Evolutionary conservation across 2,329 filamentous ascomycete genomes (phyloP).

Genomic region (Juglanconis juglandina): DNA sequence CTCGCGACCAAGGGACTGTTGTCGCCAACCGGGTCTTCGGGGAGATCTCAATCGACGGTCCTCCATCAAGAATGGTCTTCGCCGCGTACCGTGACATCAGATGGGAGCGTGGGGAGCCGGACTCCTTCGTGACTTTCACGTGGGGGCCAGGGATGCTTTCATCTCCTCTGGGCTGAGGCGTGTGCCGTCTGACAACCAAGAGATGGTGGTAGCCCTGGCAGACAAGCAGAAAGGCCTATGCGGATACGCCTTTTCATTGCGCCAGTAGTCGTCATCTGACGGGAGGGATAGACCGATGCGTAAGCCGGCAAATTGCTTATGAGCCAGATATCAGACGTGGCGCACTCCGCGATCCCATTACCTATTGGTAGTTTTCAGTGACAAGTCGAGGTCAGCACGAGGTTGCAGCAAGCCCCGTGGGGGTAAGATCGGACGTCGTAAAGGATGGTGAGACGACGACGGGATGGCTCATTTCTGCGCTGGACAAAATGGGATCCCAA

Average conservation of each 20-base stretch:
- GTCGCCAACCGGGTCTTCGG: too few species aligned
- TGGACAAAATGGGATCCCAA: background rate
- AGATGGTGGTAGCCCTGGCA: background rate
- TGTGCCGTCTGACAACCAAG: too few species aligned
- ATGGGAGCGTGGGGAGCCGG: too few species aligned
- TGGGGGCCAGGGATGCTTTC: too few species aligned
- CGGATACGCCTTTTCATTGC: background rate
- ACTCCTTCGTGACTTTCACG: too few species aligned
- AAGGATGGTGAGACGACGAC: background rate
- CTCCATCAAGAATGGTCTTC: too few species aligned
- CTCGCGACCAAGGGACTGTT: background rate
- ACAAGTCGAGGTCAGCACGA: conserved; percentile 1
- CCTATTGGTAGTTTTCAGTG: background rate
- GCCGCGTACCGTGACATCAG: too few species aligned
- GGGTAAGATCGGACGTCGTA: conserved; percentile 5
- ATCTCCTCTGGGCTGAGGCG: too few species aligned
- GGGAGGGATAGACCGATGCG: conserved; percentile 8
- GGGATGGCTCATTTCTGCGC: background rate
- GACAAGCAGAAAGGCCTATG: background rate
- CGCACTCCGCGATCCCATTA: conserved; percentile 4
- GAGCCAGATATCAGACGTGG: conserved; percentile 11
- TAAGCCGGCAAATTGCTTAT: background rate
- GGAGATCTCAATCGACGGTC: too few species aligned
- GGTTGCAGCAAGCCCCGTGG: conserved; percentile 11
- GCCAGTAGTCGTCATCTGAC: conserved; percentile 11